These are phyloP conservation scores for Ceratocystis albifundus DNA, from an alignment of 2,329 filamentous ascomycete genomes.

Conservation along the genomic window DNA sequence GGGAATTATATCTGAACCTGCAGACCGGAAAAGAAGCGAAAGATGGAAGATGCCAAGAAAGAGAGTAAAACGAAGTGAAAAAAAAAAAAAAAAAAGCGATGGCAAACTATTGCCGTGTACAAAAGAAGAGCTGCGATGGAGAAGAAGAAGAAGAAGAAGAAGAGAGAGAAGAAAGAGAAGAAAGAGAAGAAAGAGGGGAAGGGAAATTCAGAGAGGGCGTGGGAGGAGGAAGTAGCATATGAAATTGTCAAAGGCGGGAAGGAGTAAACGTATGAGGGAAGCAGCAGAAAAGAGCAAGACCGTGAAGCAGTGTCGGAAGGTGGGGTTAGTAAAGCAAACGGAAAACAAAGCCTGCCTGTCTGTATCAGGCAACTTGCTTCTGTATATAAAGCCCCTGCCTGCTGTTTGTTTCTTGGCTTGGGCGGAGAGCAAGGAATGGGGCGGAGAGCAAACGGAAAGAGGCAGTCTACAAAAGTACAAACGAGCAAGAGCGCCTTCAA, in stretches of 20 bases:
- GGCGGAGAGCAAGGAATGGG: background rate
- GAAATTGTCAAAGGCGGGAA: background rate
- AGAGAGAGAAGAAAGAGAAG: conserved; percentile 8
- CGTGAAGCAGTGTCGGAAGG: background rate
- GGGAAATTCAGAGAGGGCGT: conserved; percentile 14
- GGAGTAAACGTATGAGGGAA: background rate
- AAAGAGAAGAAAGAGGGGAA: conserved; percentile 19
- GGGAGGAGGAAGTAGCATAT: background rate
- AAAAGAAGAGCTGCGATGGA: conserved; percentile 20
- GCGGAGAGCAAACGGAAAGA: background rate
- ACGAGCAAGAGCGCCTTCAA: too few species aligned
- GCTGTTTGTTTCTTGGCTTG: background rate
- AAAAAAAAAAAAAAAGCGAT: conserved; percentile 25
- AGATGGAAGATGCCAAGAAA: conserved; percentile 6
- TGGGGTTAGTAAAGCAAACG: background rate
- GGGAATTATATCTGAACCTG: conserved; percentile 19
- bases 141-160: conserved; percentile 17
- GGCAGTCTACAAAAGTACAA: background rate
- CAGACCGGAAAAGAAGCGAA: conserved; percentile 15
- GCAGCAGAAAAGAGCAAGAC: background rate
- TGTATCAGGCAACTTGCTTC: conserved; percentile 1
- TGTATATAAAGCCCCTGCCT: background rate
- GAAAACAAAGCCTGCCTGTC: background rate
- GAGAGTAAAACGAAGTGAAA: conserved; percentile 22
- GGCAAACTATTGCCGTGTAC: too few species aligned